phyloP scores from a whole-genome alignment of 257 asterid genomes.

The Primulina huaijiensis region DNA sequence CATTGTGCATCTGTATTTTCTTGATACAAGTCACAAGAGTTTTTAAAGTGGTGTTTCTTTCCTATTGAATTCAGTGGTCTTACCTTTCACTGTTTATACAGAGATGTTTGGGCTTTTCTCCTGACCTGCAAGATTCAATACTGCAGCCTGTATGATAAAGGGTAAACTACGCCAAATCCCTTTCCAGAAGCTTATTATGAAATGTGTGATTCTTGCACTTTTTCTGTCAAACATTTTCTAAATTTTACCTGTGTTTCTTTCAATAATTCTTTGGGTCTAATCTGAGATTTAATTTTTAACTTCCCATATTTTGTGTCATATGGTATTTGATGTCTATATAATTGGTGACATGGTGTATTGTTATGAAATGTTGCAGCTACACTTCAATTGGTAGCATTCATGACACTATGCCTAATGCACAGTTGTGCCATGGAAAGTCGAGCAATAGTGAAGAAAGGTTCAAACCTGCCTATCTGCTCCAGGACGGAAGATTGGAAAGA shows the following conservation, averaged over 20 bases:
- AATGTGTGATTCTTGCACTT: background rate
- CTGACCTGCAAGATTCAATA: conserved; percentile 83
- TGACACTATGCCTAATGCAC: conserved; percentile 82
- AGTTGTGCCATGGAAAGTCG: conserved; percentile 47
- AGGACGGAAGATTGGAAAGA: conserved; percentile 93
- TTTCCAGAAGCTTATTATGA: background rate
- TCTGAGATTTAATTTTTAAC: background rate
- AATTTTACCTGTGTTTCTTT: background rate
- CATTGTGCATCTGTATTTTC: conserved; percentile 15
- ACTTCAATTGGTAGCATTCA: conserved; percentile 97
- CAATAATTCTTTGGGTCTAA: background rate
- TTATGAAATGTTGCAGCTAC: conserved; percentile 48
- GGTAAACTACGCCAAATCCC: conserved; percentile 44
- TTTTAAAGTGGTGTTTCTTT: conserved; percentile 9
- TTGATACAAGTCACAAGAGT: background rate
- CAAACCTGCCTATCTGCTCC: conserved; percentile 79
- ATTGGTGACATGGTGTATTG: background rate
- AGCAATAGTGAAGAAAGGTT: conserved; percentile 44
- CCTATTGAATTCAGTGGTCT: conserved; percentile 15
- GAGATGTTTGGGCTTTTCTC: conserved; percentile 98
- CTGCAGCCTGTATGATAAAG: conserved; percentile 94
- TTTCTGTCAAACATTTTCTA: background rate
- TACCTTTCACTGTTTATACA: conserved; percentile 33
- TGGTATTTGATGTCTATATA: background rate
- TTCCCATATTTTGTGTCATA: background rate